Conservation (phyloP, 2,329 filamentous ascomycete genomes). For the Ascochyta lentis region DNA sequence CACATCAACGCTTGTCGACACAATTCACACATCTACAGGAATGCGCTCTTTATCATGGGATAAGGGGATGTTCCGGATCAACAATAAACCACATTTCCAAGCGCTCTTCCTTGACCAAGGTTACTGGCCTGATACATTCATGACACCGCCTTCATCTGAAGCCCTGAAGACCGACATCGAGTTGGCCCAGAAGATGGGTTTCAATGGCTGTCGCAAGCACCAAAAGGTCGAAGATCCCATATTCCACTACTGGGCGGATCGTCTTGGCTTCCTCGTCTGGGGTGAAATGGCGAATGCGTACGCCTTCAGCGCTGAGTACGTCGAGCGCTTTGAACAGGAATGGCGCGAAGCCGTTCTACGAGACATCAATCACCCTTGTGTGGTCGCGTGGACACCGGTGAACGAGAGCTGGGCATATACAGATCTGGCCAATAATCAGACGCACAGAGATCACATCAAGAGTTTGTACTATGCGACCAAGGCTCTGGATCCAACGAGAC, state of each 20-base stretch:
- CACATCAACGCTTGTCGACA: slow-evolving; percentile 56
- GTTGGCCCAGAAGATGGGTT: slow-evolving; percentile 57
- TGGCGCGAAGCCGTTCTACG: slow-evolving; percentile 69
- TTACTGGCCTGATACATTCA: slow-evolving; percentile 67
- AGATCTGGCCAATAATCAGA: slow-evolving; percentile 60
- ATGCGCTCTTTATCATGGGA: slow-evolving; percentile 68
- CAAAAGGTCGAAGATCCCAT: slow-evolving; percentile 68
- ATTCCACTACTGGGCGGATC: slow-evolving; percentile 68
- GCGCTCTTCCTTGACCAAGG: slow-evolving; percentile 67
- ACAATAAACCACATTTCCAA: slow-evolving; percentile 66
- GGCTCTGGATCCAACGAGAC: slow-evolving; percentile 67
- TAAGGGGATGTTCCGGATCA: slow-evolving; percentile 66
- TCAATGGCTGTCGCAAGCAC: slow-evolving; percentile 70
- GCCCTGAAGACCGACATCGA: slow-evolving; percentile 45
- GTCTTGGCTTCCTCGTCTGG: slow-evolving; percentile 68
- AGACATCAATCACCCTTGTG: slow-evolving; percentile 69
- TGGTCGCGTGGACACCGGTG: slow-evolving; percentile 71
- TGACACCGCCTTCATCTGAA: slow-evolving; percentile 62
- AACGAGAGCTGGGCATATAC: slow-evolving; percentile 72
- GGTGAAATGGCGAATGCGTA: slow-evolving; percentile 71
- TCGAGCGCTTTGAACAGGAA: slow-evolving; percentile 67
- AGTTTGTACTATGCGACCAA: slow-evolving; percentile 70
- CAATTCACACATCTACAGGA: slow-evolving; percentile 65
- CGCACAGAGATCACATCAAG: slow-evolving; percentile 70
- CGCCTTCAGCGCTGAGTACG: slow-evolving; percentile 65